Base-by-base conservation (phyloP, 441 rosid species). In the Croton setiger region DNA sequence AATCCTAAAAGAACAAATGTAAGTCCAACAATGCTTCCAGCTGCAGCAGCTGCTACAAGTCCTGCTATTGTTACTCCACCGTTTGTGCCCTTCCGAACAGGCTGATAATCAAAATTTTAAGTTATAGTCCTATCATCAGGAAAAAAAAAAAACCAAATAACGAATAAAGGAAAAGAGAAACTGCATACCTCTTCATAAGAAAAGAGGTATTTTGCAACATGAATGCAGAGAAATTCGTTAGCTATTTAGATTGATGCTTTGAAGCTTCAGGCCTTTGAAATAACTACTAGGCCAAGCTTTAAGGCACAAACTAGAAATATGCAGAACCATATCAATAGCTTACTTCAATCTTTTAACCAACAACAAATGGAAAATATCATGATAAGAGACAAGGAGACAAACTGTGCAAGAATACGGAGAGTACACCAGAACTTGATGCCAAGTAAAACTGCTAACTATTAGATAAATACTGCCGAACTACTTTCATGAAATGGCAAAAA, bases 1-100 rank as follows among this genome's bases (percentile, higher is more conserved):
- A 85, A 37, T 70, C 97, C 98, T 23, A 84, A 33, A 17, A 87
- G 67, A 59, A 89, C 80, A 72, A 88, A 91, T 23, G 95, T 77
- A 72, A 93, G 37, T 71, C 98, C 98, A 61, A 91, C 79, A 48
- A 91, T 81, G 60, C 76, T 41, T 37, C 97, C 97, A 0, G 95
- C 98, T 17, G 86, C 97, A 12, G 80, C 70, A 21, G 98, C 97
- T 60, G 98, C 98, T 66, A 87, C 33, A 54, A 91, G 82, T 61
- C 98, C 98, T 63, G 87, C 74, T 31, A 80, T 70, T 15, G 97
- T 94, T 60, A 94, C 93, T 41, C 97, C 96, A 59, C 98, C 98
- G 72, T 91, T 94, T 33, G 98, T 91, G 47, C 98, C 98, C 80
- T 76, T 87, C 76, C 81, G 86, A 66, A 91, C 98, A 31, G 90